These are phyloP conservation scores for Carpinus viminea DNA, from an alignment of 306 rosid genomes.

Conservation along the genomic window DNA sequence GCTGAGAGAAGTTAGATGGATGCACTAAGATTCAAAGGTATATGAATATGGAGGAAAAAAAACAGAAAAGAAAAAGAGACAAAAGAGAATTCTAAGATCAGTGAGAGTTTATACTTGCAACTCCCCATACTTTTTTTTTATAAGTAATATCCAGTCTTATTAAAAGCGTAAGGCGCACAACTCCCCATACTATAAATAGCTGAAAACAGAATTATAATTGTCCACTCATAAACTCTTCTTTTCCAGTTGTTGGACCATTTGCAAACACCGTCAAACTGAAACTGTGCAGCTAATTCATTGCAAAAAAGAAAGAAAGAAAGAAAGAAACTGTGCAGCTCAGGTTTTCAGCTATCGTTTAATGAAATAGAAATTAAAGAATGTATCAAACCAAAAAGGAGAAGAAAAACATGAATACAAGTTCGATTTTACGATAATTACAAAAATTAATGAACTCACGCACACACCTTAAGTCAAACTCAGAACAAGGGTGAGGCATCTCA, in stretches of 20 bases:
- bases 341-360: too few species aligned
- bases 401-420: not conserved
- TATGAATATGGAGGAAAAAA: not conserved
- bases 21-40: not conserved
- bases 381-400: not conserved
- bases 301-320: too few species aligned
- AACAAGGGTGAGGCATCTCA: not conserved
- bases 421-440: not conserved
- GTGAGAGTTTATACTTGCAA: not conserved
- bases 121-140: not conserved
- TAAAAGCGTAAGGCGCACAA: not conserved
- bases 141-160: too few species aligned
- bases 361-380: not conserved
- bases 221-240: not conserved
- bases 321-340: too few species aligned
- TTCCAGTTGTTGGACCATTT: not conserved
- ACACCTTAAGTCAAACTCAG: not conserved
- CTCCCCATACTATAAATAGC: not conserved
- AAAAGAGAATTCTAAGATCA: not conserved
- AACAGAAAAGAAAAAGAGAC: too few species aligned
- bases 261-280: not conserved
- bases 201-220: not conserved
- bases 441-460: conserved; percentile 8
- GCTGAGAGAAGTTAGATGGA: too few species aligned
- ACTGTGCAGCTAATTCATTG: too few species aligned